Base-by-base conservation (phyloP, 2,329 filamentous ascomycete species). In the Lithohypha guttulata region DNA sequence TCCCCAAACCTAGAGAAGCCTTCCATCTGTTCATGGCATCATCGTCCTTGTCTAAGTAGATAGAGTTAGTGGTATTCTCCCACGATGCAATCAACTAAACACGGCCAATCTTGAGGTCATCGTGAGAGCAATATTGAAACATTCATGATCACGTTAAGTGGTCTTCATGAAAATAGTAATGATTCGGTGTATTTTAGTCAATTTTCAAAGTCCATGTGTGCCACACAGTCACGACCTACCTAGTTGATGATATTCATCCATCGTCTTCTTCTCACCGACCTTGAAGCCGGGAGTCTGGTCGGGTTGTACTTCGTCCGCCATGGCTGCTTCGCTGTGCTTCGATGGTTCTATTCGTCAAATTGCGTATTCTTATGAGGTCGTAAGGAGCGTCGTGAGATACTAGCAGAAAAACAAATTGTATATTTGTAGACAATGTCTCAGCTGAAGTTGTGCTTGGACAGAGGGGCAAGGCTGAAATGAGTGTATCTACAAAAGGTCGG, bases 11-110 rank as follows among this genome's bases (percentile, higher is more conserved):
- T 45, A 98, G 81, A 9, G 89, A 96, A 57, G 89, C 77, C 71
- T 98, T 98, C 82, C 93, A 98, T 56, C 89, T 82, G 66, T 93
- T 84, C 55, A 98, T 80, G 46, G 89, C 91, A 64, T 96, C 89
- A 61, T 98, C 91, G 55, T 83, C 70, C 55, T 72, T 63, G 61
- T 80, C 76, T 78, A 52, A 18, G n/a, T n/a, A n/a, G n/a, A n/a
- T n/a, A n/a, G n/a, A n/a, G n/a, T n/a, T n/a, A n/a, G n/a, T n/a
- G n/a, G n/a, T n/a, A n/a, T n/a, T n/a, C n/a, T n/a, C n/a, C n/a
- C n/a, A n/a, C n/a, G n/a, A n/a, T n/a, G n/a, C n/a, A n/a, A n/a
- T n/a, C n/a, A n/a, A n/a, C n/a, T n/a, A n/a, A n/a, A n/a, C n/a
- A n/a, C n/a, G n/a, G n/a, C n/a, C n/a, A n/a, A n/a, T n/a, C 9